phyloP scores from a whole-genome alignment of 257 asterid genomes.

The Solanum piurae region DNA sequence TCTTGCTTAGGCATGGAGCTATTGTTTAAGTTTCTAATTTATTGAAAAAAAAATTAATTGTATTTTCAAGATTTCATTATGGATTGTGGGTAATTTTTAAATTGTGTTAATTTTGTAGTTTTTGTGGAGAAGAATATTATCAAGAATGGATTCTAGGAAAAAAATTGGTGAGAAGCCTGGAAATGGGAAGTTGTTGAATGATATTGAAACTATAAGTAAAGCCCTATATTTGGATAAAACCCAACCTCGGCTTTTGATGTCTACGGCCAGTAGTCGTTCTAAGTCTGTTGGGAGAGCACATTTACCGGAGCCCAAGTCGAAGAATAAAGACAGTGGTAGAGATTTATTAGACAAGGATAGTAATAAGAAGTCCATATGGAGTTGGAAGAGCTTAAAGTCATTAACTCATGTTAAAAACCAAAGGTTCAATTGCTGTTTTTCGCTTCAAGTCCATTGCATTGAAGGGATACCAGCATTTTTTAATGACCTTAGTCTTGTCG shows the following conservation, averaged over 20 bases:
- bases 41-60: no score
- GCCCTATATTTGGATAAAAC: conserved; percentile 46
- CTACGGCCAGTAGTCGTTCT: conserved; percentile 78
- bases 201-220: conserved; percentile 63
- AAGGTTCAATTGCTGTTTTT: conserved; percentile 59
- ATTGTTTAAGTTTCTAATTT: background rate
- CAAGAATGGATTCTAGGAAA: conserved; percentile 55
- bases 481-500: conserved; percentile 50
- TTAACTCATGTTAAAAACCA: conserved; percentile 54
- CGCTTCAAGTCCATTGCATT: conserved; percentile 69
- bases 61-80: background rate
- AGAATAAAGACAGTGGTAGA: conserved; percentile 37
- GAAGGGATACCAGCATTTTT: conserved; percentile 59
- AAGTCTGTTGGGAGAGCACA: conserved; percentile 65
- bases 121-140: conserved; percentile 33
- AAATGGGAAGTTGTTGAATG: conserved; percentile 54
- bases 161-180: conserved; percentile 53
- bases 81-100: background rate
- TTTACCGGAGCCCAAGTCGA: conserved; percentile 37
- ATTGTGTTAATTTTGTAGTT: conserved; percentile 2
- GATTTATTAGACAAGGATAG: conserved; percentile 51
- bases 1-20: background rate
- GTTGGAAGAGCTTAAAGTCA: conserved; percentile 86
- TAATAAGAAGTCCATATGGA: conserved; percentile 80
- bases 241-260: conserved; percentile 42